A percentile compares a stretch with the other conserved stretches of the same genome.
phyloP scores from a whole-genome alignment of 306 rosid genomes.

The Adenanthera pavonina region DNA sequence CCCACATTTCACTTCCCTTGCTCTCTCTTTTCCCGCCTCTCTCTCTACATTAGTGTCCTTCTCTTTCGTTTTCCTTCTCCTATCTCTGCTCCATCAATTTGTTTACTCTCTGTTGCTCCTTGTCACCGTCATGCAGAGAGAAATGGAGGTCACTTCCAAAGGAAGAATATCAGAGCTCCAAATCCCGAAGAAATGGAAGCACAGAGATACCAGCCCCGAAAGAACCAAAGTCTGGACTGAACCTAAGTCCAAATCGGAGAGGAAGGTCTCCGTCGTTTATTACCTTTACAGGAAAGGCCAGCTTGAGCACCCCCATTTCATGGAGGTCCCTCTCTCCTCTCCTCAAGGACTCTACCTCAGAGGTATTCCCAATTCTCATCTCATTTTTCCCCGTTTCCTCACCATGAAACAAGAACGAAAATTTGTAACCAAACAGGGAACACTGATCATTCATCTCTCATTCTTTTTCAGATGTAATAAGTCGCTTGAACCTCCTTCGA shows the following conservation, averaged over 20 bases:
- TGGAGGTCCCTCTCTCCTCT: slow-evolving; percentile 91
- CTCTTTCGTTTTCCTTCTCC: slow-evolving; percentile 1
- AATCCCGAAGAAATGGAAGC: slow-evolving; percentile 68
- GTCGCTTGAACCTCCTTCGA: slow-evolving; percentile 78
- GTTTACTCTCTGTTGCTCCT: slow-evolving; percentile 12
- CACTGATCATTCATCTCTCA: neutral
- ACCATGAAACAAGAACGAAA: neutral
- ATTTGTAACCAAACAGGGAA: neutral
- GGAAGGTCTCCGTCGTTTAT: slow-evolving; percentile 84
- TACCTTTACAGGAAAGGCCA: slow-evolving; percentile 87
- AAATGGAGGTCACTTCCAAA: slow-evolving; percentile 68
- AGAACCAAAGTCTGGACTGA: slow-evolving; percentile 81
- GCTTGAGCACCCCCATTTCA: slow-evolving; percentile 96
- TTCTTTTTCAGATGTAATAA: slow-evolving; percentile 64
- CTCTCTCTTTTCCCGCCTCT: slow-evolving; percentile 31
- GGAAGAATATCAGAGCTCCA: slow-evolving; percentile 59
- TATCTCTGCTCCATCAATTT: slow-evolving; percentile 20
- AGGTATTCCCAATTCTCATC: slow-evolving; percentile 45
- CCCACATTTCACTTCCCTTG: neutral
- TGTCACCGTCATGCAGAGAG: slow-evolving; percentile 14
- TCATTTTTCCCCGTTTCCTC: neutral
- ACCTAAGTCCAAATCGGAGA: slow-evolving; percentile 56
- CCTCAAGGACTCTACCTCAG: slow-evolving; percentile 87
- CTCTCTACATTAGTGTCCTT: slow-evolving; percentile 5
- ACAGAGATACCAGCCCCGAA: slow-evolving; percentile 73